phyloP scores from a whole-genome alignment of 1,139 yeast species.

The Kodamaea sp. region DNA sequence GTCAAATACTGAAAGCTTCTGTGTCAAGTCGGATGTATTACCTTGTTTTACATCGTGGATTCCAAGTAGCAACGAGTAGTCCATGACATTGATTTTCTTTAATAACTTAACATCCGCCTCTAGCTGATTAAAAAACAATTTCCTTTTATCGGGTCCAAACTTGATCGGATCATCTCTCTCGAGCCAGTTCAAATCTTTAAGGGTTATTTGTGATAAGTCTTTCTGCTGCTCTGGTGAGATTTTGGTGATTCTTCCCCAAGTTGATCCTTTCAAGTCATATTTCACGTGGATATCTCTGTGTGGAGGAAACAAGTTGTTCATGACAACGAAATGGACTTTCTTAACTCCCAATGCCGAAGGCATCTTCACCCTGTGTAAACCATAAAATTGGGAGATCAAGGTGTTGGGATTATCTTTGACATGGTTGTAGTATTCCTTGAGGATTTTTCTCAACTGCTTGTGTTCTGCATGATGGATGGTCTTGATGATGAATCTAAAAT shows the following conservation, averaged over 20 bases:
- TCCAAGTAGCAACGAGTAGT: slow-evolving; percentile 86
- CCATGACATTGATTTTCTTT: slow-evolving; percentile 84
- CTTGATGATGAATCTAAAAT: slow-evolving; percentile 90
- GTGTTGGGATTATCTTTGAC: slow-evolving; percentile 86
- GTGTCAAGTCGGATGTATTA: slow-evolving; percentile 32
- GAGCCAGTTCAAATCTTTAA: slow-evolving; percentile 89
- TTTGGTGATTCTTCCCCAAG: slow-evolving; percentile 74
- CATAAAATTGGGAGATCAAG: slow-evolving; percentile 89
- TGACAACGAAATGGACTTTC: slow-evolving; percentile 90
- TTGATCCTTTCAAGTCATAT: slow-evolving; percentile 91
- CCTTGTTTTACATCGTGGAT: slow-evolving; percentile 73
- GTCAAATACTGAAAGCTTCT: slow-evolving; percentile 50
- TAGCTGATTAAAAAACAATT: slow-evolving; percentile 65
- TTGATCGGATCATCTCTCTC: slow-evolving; percentile 60
- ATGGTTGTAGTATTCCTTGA: slow-evolving; percentile 78
- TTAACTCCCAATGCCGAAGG: slow-evolving; percentile 54
- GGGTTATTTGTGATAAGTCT: slow-evolving; percentile 43
- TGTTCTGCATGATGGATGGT: slow-evolving; percentile 95
- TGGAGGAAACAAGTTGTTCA: slow-evolving; percentile 97
- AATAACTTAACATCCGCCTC: slow-evolving; percentile 73
- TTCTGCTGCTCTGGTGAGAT: slow-evolving; percentile 23
- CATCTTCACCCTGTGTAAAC: slow-evolving; percentile 90
- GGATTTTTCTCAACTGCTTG: slow-evolving; percentile 70
- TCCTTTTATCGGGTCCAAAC: slow-evolving; percentile 71
- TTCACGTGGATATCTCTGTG: slow-evolving; percentile 84